Percentiles rank a stretch among this genome's conserved stretches.
Evolutionary conservation across 1,284 basidiomycete genomes (phyloP).

Genomic region (Cryptococcus sp.): DNA sequence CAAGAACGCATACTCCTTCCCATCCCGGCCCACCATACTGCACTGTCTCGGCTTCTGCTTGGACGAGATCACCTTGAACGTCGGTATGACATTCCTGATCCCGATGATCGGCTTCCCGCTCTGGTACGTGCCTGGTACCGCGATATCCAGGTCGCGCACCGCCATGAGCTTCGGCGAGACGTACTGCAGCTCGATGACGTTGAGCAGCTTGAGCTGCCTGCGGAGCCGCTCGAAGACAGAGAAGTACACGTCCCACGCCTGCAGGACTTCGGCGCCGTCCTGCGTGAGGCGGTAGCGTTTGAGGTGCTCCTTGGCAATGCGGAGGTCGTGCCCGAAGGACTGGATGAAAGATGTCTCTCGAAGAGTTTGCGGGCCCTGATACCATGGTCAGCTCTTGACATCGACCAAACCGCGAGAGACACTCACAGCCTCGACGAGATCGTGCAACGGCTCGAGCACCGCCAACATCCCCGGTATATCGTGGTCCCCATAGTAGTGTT

Average conservation of each 20-base stretch:
- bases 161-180: conserved; percentile 91
- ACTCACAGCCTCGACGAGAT: conserved; percentile 81
- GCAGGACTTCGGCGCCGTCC: conserved; percentile 87
- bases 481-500: conserved; percentile 95
- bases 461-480: conserved; percentile 99
- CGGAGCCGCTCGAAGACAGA: conserved; percentile 93
- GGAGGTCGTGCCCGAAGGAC: conserved; percentile 88
- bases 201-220: conserved; percentile 86
- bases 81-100: conserved; percentile 80
- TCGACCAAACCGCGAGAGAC: neutral
- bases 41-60: conserved; percentile 94
- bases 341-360: conserved; percentile 95
- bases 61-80: conserved; percentile 90
- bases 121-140: conserved; percentile 94
- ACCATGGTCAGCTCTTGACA: neutral
- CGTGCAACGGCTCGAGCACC: conserved; percentile 88
- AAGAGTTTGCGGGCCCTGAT: conserved; percentile 83
- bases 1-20: conserved; percentile 86
- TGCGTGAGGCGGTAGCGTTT: conserved; percentile 80
- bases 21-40: conserved; percentile 85
- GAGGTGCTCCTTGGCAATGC: conserved; percentile 91
- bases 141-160: conserved; percentile 84
- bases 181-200: conserved; percentile 92
- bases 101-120: conserved; percentile 80
- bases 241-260: conserved; percentile 99